Base-by-base conservation (phyloP, 192 early-diverging fungal species). In the Dissophora globulifera region DNA sequence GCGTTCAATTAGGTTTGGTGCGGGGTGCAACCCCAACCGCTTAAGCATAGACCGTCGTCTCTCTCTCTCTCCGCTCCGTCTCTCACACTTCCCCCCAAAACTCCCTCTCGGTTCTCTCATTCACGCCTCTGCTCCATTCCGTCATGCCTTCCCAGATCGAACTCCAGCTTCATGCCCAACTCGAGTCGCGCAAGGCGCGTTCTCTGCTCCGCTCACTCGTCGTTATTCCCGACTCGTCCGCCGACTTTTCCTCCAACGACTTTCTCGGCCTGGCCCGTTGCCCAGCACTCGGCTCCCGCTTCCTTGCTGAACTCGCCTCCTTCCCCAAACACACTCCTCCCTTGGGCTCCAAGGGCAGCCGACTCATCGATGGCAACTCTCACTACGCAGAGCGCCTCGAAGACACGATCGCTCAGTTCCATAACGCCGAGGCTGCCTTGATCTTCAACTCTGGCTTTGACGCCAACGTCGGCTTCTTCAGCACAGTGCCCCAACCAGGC, bases 381-480 rank as follows among this genome's bases (percentile, higher is more conserved):
- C 4, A 32, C 5, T 84, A 81, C 52, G 89, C 88, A 0, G 80
- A 87, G n/a, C 57, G 83, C 17, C 81, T 95, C 4, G 93, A 95
- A 69, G 30, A 32, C 4, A 66, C 53, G 42, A 84, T 95, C 27
- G 87, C 91, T 1, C n/a, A 70, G 0, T 93, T 88, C 65, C 86
- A 87, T 35, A 42, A 85, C 11, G 68, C 82, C 0, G 82, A 88
- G 47, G 62, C 82, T 0, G 92, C 91, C 3, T 70, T 95, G 29
- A 78, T 93, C 1, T 93, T 95, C 70, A 92, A 93, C 75, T 93
- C 92, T n/a, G 93, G 93, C 0, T 95, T 91, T 62, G 93, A 95
- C 78, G 93, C 93, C 29, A 95, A 95, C 54, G 78, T 88, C 1
- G 82, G 87, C 2, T 81, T 95, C 46, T 90, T 94, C 54, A 79